phyloP scores from a whole-genome alignment of 805 yeast species.

The Nakazawaea wickerhamii region DNA sequence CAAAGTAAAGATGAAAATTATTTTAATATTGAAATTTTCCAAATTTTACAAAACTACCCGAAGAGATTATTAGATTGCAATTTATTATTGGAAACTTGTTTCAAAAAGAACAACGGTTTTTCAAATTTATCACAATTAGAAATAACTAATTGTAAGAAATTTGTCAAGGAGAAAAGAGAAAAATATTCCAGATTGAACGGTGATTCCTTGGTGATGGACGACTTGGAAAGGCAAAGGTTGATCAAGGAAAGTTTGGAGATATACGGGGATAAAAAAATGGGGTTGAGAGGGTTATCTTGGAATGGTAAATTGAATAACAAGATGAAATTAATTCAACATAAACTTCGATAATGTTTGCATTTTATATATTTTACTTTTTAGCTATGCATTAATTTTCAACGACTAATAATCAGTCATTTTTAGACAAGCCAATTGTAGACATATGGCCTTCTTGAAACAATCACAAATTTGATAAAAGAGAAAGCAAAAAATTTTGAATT shows the following conservation, averaged over 20 bases:
- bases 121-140: constrained; percentile 81
- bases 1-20: constrained; percentile 21
- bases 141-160: constrained; percentile 68
- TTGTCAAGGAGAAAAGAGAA: constrained; percentile 61
- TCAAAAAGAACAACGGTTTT: constrained; percentile 64
- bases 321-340: constrained; percentile 25
- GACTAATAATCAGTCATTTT: not conserved
- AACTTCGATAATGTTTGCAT: constrained; percentile 12
- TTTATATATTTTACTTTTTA: not conserved
- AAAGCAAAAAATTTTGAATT: not conserved
- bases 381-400: not conserved
- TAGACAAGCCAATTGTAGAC: no score
- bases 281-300: constrained; percentile 29
- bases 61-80: constrained; percentile 65
- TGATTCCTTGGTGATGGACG: constrained; percentile 20
- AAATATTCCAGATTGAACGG: constrained; percentile 28
- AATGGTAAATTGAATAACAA: constrained; percentile 27
- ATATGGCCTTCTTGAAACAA: not conserved
- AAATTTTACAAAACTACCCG: constrained; percentile 80
- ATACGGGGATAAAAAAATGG: constrained; percentile 22
- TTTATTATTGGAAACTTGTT: constrained; percentile 64
- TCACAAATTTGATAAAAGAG: not conserved
- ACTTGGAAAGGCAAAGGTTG: constrained; percentile 25
- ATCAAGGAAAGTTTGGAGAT: constrained; percentile 20
- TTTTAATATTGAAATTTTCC: constrained; percentile 49